Evolutionary conservation across 2,329 filamentous ascomycete species (phyloP).

Genomic region (Colletotrichum chlorophyti): DNA sequence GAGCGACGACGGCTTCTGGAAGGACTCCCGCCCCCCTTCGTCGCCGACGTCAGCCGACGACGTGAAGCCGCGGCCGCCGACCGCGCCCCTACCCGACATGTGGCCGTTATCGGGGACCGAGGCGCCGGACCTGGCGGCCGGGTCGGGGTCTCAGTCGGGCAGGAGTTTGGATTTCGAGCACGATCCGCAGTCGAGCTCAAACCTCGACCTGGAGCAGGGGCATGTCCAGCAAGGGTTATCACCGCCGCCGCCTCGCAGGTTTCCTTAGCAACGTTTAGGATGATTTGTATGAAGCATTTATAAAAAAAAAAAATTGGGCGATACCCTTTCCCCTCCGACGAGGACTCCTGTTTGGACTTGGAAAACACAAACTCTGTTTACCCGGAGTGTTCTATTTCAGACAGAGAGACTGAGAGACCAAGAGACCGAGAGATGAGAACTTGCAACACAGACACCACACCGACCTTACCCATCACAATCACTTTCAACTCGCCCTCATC

Average conservation of each 20-base stretch:
- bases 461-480: no score
- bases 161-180: constrained; percentile 15
- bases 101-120: constrained; percentile 22
- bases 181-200: neutral
- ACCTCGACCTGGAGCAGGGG: constrained; percentile 4
- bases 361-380: no score
- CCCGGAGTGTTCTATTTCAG: no score
- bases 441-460: no score
- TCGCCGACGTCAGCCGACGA: constrained; percentile 11
- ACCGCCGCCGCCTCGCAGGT: constrained; percentile 23
- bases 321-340: neutral
- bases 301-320: neutral
- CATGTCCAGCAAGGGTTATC: constrained; percentile 10
- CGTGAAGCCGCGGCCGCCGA: constrained; percentile 20
- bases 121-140: constrained; percentile 2
- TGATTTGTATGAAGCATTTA: neutral
- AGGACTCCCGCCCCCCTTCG: neutral
- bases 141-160: constrained; percentile 1
- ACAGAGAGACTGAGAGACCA: no score
- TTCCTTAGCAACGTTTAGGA: constrained; percentile 2
- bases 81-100: constrained; percentile 16
- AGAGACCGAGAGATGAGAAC: no score
- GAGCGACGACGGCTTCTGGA: constrained; percentile 8
- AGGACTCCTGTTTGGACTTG: no score
- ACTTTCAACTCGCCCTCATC: no score